Evolutionary conservation across 2,329 filamentous ascomycete genomes (phyloP).

Genomic region (Aspergillus tubingensis): DNA sequence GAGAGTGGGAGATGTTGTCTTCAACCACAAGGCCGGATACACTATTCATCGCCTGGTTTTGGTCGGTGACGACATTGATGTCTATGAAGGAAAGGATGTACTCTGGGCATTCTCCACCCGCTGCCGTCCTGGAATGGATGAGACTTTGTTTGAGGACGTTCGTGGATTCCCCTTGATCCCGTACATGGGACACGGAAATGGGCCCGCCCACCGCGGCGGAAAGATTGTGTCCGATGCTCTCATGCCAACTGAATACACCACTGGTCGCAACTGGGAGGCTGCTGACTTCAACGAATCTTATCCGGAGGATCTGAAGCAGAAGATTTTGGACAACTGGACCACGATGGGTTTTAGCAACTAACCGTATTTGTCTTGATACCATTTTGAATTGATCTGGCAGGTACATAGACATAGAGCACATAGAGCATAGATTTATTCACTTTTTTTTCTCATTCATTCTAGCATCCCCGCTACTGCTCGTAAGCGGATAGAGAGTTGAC

Average conservation of each 20-base stretch:
- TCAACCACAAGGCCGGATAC: constrained; percentile 45
- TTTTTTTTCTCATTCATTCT: no score
- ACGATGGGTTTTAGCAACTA: constrained; percentile 29
- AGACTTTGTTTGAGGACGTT: constrained; percentile 50
- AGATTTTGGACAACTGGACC: constrained; percentile 41
- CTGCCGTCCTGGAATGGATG: constrained; percentile 49
- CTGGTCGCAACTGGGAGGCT: constrained; percentile 33
- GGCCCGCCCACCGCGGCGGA: constrained; percentile 36
- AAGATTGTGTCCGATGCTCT: constrained; percentile 53
- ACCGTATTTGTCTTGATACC: not conserved
- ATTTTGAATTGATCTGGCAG: no score
- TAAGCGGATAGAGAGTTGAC: no score
- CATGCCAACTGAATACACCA: constrained; percentile 47
- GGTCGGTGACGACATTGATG: constrained; percentile 54
- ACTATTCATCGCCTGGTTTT: constrained; percentile 50
- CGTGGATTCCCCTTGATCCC: constrained; percentile 49
- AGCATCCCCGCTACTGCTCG: no score
- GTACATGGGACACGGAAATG: constrained; percentile 50
- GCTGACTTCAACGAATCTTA: constrained; percentile 40
- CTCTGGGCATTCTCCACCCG: constrained; percentile 54
- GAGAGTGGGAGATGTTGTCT: constrained; percentile 47
- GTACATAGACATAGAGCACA: no score
- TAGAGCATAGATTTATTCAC: no score
- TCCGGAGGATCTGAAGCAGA: constrained; percentile 44
- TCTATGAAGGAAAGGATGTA: constrained; percentile 49